Base-by-base conservation (phyloP, 2,329 filamentous ascomycete species). In the Akanthomyces muscarius region DNA sequence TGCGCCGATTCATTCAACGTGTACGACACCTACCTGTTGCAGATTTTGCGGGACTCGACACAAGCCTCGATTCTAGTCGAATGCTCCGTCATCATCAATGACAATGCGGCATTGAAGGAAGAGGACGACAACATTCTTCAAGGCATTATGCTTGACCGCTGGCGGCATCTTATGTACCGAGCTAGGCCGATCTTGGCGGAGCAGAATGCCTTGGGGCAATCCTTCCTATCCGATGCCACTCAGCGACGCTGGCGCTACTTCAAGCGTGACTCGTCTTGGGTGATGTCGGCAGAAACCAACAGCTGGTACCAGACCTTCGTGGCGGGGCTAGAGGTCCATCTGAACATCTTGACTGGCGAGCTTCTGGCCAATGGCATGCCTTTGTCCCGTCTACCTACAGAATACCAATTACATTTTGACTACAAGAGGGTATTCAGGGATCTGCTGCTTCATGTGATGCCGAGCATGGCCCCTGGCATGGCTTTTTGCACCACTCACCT, bases 301-400 rank as follows among this genome's bases (percentile, higher is more conserved):
- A 21, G 16, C n/a, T 52, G 50, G 50, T 38, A 36, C 18, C 30
- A 52, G 18, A 47, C n/a, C 48, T 5, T 47, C 8, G 42, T 30
- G 3, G 36, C 65, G 5, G 48, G 48, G 4, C 65, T 73, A 25
- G 6, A 36, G 3, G 74, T 83, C 4, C 77, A 81, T 30, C 80
- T 80, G 65, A 83, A 84, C 64, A 55, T 85, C 0, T 65, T 88
- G 2, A 80, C 75, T 0, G 83, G 80, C 0, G 74, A 80, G 28
- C 71, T 88, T 0, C 73, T 86, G 0, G 76, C 87, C 0, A 76
- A 86, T 62, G 83, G 84, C 0, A 48, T 72, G 1, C 83, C 81
- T 0, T 66, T 86, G 0, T 69, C 76, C 4, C 75, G 79, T 2
- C 73, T 86, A 0, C 84, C 84, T 0, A 3, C 13, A 0, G 64